Evolutionary conservation across 2,329 filamentous ascomycete genomes (phyloP).

Genomic region (Scedosporium boydii): DNA sequence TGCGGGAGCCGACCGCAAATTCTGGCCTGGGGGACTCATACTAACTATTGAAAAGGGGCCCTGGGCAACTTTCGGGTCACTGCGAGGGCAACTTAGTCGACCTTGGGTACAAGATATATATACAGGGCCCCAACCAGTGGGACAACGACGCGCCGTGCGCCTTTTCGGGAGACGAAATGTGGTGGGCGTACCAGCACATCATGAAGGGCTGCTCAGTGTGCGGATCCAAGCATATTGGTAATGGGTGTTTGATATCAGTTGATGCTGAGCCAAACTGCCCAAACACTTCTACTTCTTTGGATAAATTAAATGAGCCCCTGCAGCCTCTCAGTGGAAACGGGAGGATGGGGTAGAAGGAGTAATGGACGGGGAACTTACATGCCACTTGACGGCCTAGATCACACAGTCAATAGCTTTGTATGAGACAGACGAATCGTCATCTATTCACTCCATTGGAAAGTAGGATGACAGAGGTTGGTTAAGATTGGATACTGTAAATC

Average conservation of each 20-base stretch:
- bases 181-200: slow-evolving; percentile 11
- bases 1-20: not conserved
- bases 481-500: too few relatives aligned
- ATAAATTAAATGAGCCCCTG: not conserved
- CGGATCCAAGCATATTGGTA: slow-evolving; percentile 10
- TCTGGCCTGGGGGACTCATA: not conserved
- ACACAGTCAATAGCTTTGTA: too few relatives aligned
- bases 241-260: slow-evolving; percentile 8
- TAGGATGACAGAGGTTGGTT: too few relatives aligned
- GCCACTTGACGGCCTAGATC: too few relatives aligned
- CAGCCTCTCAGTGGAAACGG: not conserved
- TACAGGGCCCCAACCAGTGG: not conserved
- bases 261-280: slow-evolving; percentile 1
- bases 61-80: not conserved
- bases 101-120: not conserved
- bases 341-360: too few relatives aligned
- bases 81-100: not conserved
- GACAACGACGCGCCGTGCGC: slow-evolving; percentile 9
- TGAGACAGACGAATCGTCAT: too few relatives aligned
- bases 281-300: not conserved
- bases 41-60: not conserved
- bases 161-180: slow-evolving; percentile 10
- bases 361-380: too few relatives aligned
- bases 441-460: too few relatives aligned
- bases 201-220: slow-evolving; percentile 7